These are phyloP conservation scores for Cruciata laevipes DNA, from an alignment of 257 asterid genomes.

Conservation along the genomic window DNA sequence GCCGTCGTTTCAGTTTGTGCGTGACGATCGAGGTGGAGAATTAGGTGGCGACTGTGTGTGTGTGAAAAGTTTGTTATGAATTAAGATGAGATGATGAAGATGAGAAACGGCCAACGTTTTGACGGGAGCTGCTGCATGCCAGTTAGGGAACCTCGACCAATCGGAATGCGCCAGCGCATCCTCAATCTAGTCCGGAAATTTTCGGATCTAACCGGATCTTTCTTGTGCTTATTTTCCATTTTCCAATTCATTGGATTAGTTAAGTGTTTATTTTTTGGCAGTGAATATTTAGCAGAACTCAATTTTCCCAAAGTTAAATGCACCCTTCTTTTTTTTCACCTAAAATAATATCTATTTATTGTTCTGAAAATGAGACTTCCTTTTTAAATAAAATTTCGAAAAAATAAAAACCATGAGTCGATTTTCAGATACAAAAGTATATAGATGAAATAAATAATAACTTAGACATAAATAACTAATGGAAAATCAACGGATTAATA, in stretches of 20 bases:
- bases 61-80: neutral
- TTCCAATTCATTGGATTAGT: neutral
- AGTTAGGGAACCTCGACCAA: neutral
- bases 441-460: too few species aligned
- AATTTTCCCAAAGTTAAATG: neutral
- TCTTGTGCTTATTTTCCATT: neutral
- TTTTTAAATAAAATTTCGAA: too few species aligned
- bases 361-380: too few species aligned
- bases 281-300: neutral
- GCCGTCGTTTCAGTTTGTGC: neutral
- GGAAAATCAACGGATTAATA: too few species aligned
- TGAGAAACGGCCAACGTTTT: neutral
- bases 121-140: neutral
- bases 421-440: too few species aligned
- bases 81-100: neutral
- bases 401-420: too few species aligned
- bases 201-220: conserved; percentile 4
- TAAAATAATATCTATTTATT: too few species aligned
- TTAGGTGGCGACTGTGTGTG: neutral
- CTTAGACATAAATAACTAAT: too few species aligned
- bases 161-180: neutral
- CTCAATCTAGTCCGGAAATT: neutral
- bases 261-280: neutral
- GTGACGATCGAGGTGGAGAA: neutral
- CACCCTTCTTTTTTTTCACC: neutral